phyloP scores from a whole-genome alignment of 2,329 filamentous ascomycete genomes.

The Pyrenophora teres region DNA sequence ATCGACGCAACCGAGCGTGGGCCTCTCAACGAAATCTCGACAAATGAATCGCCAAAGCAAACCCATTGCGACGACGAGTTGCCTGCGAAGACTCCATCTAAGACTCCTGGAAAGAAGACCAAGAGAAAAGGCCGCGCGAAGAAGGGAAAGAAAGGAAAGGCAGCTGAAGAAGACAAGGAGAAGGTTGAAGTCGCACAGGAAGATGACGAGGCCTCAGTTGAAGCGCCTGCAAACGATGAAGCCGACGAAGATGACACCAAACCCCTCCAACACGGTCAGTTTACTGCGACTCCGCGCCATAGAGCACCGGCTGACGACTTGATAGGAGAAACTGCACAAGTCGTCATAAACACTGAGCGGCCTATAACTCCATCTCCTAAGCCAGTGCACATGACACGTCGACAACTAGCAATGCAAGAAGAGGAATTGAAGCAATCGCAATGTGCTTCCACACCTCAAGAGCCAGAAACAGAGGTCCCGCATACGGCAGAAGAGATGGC shows the following conservation, averaged over 20 bases:
- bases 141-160: constrained; percentile 34
- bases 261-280: constrained; percentile 25
- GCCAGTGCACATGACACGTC: constrained; percentile 40
- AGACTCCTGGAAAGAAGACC: constrained; percentile 41
- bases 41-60: constrained; percentile 35
- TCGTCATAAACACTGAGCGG: constrained; percentile 26
- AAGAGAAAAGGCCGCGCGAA: constrained; percentile 28
- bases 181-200: constrained; percentile 22
- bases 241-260: constrained; percentile 27
- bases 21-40: constrained; percentile 49
- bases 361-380: constrained; percentile 33
- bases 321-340: constrained; percentile 25
- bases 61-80: constrained; percentile 22
- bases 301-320: constrained; percentile 21
- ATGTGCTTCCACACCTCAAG: constrained; percentile 12
- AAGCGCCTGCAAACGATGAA: constrained; percentile 24
- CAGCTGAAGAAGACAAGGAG: constrained; percentile 23
- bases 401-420: constrained; percentile 43
- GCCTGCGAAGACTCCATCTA: constrained; percentile 36
- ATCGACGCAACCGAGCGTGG: constrained; percentile 44
- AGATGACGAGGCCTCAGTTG: constrained; percentile 28
- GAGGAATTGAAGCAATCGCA: constrained; percentile 36
- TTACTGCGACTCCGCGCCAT: background rate
- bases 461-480: constrained; percentile 12
- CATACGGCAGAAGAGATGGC: constrained; percentile 3